Conservation (phyloP, 371 early-diverging fungal species). For the Mortierella sp. region DNA sequence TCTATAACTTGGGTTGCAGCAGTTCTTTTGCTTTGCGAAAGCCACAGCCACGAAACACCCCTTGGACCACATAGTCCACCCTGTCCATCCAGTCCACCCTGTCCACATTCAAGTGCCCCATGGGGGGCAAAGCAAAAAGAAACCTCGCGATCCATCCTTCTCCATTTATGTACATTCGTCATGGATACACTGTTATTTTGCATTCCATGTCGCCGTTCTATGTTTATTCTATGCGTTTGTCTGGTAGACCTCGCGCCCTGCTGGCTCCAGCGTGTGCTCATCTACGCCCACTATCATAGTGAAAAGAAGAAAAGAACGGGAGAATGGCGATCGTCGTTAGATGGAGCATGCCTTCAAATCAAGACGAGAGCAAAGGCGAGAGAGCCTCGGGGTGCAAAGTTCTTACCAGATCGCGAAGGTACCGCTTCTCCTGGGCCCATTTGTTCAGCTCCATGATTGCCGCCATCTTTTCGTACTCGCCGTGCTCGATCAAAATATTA, state of each 20-base stretch:
- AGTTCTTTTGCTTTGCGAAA: too few relatives aligned
- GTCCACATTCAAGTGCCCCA: too few relatives aligned
- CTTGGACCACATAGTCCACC: too few relatives aligned
- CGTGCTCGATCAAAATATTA: slow-evolving; percentile 71
- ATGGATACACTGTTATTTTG: too few relatives aligned
- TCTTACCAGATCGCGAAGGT: slow-evolving; percentile 78
- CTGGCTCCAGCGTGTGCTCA: background rate
- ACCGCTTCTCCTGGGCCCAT: slow-evolving; percentile 76
- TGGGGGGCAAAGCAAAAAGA: too few relatives aligned
- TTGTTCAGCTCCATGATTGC: slow-evolving; percentile 72
- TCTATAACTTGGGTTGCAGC: too few relatives aligned
- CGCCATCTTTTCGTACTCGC: slow-evolving; percentile 61
- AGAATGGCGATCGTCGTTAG: background rate
- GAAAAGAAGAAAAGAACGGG: too few relatives aligned
- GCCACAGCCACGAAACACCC: too few relatives aligned
- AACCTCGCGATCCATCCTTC: too few relatives aligned
- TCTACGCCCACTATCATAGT: background rate
- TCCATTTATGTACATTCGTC: too few relatives aligned
- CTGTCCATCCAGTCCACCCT: too few relatives aligned
- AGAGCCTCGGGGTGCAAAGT: background rate
- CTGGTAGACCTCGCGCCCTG: background rate
- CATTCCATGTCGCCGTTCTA: background rate
- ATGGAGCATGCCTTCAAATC: too few relatives aligned
- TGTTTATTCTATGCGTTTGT: background rate
- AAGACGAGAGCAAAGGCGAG: background rate